Base-by-base conservation (phyloP, 1,139 yeast genomes). In the Nakaseomyces bracarensis region DNA sequence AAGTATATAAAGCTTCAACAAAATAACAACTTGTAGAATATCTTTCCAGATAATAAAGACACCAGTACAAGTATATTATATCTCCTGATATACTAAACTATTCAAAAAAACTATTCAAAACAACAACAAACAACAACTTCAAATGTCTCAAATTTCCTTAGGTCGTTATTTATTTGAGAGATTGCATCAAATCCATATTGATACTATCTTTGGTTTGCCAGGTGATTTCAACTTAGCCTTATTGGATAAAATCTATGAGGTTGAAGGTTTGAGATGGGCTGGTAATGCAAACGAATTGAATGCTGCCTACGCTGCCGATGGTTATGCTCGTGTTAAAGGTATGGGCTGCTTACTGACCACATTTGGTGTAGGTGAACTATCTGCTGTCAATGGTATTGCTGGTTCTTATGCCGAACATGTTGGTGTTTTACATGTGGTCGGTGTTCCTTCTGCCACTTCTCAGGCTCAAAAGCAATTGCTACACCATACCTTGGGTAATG, bases 301-400 rank as follows among this genome's bases (percentile, higher is more conserved):
- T 57, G 82, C 83, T n/a, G 79, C 81, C 19, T 79, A 77, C 54
- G 75, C 82, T 31, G 80, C 82, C 26, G 85, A 79, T 59, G 85
- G 84, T 30, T 79, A 79, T 61, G 74, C 82, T 35, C 65, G 83
- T 54, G 67, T 77, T 47, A 77, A 75, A 56, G 74, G 79, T 3
- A 63, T 77, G 54, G 72, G 74, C 36, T 73, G 75, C 47, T 50
- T 78, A 43, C 42, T 78, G 46, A 78, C 84, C 45, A 78, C 84
- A 10, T 82, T 70, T 60, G 95, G 95, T 40, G 95, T 85, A 30
- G 95, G 95, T 43, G 95, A 84, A 63, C 71, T 84, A 45, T 76
- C 84, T 42, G 94, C 93, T 9, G 61, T 84, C 48, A 85, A 84
- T 63, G 95, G 93, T 37, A 70, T 82, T 45, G 74, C 87, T 30